phyloP scores from a whole-genome alignment of 257 asterid species.

The Scutellaria galericulata region DNA sequence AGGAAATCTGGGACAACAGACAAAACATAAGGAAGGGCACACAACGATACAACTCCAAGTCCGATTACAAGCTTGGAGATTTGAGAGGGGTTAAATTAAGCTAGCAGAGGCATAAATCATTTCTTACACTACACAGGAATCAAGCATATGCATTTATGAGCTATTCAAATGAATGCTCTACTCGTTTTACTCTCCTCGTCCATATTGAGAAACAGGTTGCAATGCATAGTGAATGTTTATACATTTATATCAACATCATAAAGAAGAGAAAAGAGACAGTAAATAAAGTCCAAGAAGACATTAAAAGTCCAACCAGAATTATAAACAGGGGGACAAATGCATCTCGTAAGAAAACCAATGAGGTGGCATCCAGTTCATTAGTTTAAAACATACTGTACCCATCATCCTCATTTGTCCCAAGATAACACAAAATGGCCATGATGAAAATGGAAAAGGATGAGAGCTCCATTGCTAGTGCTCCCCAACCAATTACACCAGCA shows the following conservation, averaged over 20 bases:
- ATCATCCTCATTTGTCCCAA: constrained; percentile 61
- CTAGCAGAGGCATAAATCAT: too few relatives aligned
- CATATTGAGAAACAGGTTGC: not conserved
- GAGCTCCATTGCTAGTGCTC: constrained; percentile 92
- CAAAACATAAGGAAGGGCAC: too few relatives aligned
- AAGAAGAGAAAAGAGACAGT: not conserved
- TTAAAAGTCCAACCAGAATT: not conserved
- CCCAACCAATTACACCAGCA: constrained; percentile 93
- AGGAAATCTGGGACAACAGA: too few relatives aligned
- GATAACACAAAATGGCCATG: constrained; percentile 65
- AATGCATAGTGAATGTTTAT: constrained; percentile 29
- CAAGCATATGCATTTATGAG: constrained; percentile 7
- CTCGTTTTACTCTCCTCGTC: not conserved
- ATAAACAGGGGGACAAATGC: constrained; percentile 22
- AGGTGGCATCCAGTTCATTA: constrained; percentile 12
- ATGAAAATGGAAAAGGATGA: constrained; percentile 70
- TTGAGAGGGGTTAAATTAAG: too few relatives aligned
- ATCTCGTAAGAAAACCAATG: constrained; percentile 6
- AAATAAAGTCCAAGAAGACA: not conserved
- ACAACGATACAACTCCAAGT: too few relatives aligned
- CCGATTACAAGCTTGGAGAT: too few relatives aligned
- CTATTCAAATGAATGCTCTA: not conserved
- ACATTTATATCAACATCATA: constrained; percentile 35
- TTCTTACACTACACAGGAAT: not conserved
- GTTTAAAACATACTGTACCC: constrained; percentile 62